phyloP scores from a whole-genome alignment of 2,329 filamentous ascomycete genomes.

The Calonectria fujianensis region DNA sequence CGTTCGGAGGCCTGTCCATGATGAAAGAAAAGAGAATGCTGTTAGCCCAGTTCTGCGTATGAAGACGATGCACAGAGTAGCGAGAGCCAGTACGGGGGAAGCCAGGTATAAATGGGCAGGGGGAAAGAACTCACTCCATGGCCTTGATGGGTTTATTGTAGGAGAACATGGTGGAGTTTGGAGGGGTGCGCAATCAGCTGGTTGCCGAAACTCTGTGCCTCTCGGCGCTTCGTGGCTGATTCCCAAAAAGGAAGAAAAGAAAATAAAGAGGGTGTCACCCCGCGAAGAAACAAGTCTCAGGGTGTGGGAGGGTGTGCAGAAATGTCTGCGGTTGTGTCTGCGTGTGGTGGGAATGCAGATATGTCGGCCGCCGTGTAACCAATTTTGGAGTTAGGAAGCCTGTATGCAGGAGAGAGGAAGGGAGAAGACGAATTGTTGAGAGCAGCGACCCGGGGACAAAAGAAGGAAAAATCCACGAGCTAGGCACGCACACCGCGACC shows the following conservation, averaged over 20 bases:
- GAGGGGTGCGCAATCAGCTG: constrained; percentile 37
- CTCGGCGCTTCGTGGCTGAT: constrained; percentile 41
- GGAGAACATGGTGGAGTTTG: constrained; percentile 56
- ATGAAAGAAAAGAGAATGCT: constrained; percentile 32
- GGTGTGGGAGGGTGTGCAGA: constrained; percentile 45
- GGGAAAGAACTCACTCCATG: constrained; percentile 60
- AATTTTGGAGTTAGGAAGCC: constrained; percentile 7
- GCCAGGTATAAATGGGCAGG: constrained; percentile 32
- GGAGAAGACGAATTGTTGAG: constrained; percentile 7
- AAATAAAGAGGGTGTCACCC: constrained; percentile 48
- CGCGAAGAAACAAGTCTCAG: constrained; percentile 44
- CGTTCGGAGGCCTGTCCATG: constrained; percentile 60
- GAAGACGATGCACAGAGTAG: constrained; percentile 27
- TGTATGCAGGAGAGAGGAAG: constrained; percentile 22
- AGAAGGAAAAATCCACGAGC: constrained; percentile 18
- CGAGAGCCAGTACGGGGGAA: constrained; percentile 31
- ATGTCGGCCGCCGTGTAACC: constrained; percentile 30
- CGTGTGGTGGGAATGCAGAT: constrained; percentile 30
- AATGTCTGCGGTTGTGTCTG: constrained; percentile 13
- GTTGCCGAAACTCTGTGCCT: constrained; percentile 45
- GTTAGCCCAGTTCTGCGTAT: constrained; percentile 40
- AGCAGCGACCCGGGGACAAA: constrained; percentile 7
- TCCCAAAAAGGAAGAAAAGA: constrained; percentile 49
- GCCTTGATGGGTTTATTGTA: constrained; percentile 62
- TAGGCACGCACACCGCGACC: constrained; percentile 29